Conservation (phyloP, 306 rosid species). For the Herpetospermum pedunculosum region DNA sequence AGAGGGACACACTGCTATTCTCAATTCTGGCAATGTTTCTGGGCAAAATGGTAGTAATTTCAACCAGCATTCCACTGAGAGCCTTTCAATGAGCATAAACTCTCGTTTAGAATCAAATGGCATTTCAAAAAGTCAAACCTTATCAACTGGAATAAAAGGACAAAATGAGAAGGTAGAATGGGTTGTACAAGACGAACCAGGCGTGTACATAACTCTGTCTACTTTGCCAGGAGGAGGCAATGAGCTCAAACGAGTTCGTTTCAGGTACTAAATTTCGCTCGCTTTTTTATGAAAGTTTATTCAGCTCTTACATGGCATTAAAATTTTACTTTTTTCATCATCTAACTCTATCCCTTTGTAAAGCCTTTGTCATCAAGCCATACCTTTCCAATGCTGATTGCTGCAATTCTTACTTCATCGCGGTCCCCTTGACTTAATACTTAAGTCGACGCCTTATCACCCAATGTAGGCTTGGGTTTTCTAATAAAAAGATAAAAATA, state of each 20-base stretch:
- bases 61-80: slow-evolving; percentile 34
- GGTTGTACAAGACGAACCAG: slow-evolving; percentile 88
- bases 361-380: neutral
- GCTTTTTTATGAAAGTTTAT: neutral
- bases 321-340: neutral
- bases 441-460: neutral
- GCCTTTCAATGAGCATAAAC: slow-evolving; percentile 21
- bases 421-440: neutral
- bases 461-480: neutral
- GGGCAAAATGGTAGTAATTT: slow-evolving; percentile 22
- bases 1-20: slow-evolving; percentile 33
- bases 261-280: slow-evolving; percentile 49
- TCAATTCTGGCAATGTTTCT: slow-evolving; percentile 20
- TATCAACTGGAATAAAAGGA: slow-evolving; percentile 35
- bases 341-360: neutral
- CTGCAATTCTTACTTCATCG: neutral
- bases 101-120: slow-evolving; percentile 33
- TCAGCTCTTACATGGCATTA: neutral
- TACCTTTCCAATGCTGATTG: neutral
- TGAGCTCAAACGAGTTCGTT: slow-evolving; percentile 88
- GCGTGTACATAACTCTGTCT: slow-evolving; percentile 67
- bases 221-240: slow-evolving; percentile 51
- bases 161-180: slow-evolving; percentile 50
- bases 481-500: neutral
- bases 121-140: slow-evolving; percentile 23